Evolutionary conservation across 139 green algal genomes (phyloP), one percentile per base, ranked within the genome.

Genomic region (Micromonas commoda): DNA sequence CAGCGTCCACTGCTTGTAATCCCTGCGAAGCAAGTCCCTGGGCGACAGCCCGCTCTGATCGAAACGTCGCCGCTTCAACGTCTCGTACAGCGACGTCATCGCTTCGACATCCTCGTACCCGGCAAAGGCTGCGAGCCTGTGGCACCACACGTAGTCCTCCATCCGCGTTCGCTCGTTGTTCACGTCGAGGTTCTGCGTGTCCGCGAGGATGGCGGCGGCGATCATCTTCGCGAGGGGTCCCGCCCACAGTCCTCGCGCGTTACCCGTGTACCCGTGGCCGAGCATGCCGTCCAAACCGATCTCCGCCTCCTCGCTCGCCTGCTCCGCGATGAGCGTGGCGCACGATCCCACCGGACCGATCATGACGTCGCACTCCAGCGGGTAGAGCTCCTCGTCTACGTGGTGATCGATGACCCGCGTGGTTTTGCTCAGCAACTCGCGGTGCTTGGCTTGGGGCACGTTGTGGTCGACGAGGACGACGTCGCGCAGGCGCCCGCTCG

Each of bases 1-100:
- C 32, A 52, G 20, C 20, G 19, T 52, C 66, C 66, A 73, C 33
- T 73, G 66, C 66, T 73, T 73, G n/a, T 73, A 73, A 29, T 73
- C 66, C 31, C 33, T 38, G 4, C 66, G 66, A 9, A 73, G n/a
- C 66, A 73, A 29, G 20, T 73, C 66, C 23, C 32, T 6, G 13
- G 33, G 23, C 19, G 23, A 28, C 20, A 73, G 31, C 28, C 20
- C 31, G 66, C 66, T 38, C 66, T 73, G 66, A 29, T 73, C 66
- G 31, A 54, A 73, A 5, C 33, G 31, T 5, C 32, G 32, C 24
- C 33, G 19, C 20, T 45, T 73, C 23, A 73, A 29, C 66, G 19
- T 29, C 31, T 52, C 66, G 66, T 54, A 73, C 5, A 73, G 24
- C 60, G 60, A 39, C 32, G 29, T 39, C 19, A n/a, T n/a, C n/a